These are phyloP conservation scores for Colletotrichum sp. DNA, from an alignment of 2,329 filamentous ascomycete genomes.

Conservation along the genomic window DNA sequence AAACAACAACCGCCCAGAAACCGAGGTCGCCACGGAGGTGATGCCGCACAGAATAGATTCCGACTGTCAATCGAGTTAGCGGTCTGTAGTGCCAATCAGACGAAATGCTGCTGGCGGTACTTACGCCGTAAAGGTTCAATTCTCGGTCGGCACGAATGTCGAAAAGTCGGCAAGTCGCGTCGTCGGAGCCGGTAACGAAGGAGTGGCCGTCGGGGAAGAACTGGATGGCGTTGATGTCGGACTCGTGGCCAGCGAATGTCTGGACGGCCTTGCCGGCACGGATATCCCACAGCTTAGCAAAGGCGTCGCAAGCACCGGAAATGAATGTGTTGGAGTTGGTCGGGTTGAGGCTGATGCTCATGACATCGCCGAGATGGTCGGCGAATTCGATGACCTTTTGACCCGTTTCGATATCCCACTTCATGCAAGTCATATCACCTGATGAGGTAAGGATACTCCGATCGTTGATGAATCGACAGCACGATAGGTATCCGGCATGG, in stretches of 20 bases:
- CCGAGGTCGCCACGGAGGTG: slow-evolving; percentile 96
- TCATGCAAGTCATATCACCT: slow-evolving; percentile 99
- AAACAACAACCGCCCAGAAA: slow-evolving; percentile 93
- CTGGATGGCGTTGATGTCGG: slow-evolving; percentile 98
- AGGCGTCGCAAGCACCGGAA: slow-evolving; percentile 98
- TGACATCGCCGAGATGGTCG: slow-evolving; percentile 97
- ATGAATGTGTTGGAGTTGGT: slow-evolving; percentile 99
- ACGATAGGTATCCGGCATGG: slow-evolving; percentile 95
- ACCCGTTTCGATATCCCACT: slow-evolving; percentile 99
- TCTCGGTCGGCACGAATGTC: slow-evolving; percentile 95
- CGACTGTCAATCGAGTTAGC: slow-evolving; percentile 63
- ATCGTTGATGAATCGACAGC: slow-evolving; percentile 99
- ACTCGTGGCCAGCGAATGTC: slow-evolving; percentile 98
- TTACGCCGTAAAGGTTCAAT: slow-evolving; percentile 71
- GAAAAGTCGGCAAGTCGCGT: slow-evolving; percentile 95
- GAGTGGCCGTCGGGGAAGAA: slow-evolving; percentile 99
- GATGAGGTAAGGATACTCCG: slow-evolving; percentile 97
- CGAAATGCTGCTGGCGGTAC: slow-evolving; percentile 32
- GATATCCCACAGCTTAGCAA: slow-evolving; percentile 99
- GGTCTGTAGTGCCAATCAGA: not conserved
- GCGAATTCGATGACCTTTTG: slow-evolving; percentile 98
- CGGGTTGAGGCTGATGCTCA: slow-evolving; percentile 99
- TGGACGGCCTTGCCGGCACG: slow-evolving; percentile 97
- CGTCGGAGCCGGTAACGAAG: slow-evolving; percentile 96
- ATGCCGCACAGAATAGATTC: slow-evolving; percentile 98